phyloP scores from a whole-genome alignment of 352 stramenopile species.

The Globisporangium nunn region DNA sequence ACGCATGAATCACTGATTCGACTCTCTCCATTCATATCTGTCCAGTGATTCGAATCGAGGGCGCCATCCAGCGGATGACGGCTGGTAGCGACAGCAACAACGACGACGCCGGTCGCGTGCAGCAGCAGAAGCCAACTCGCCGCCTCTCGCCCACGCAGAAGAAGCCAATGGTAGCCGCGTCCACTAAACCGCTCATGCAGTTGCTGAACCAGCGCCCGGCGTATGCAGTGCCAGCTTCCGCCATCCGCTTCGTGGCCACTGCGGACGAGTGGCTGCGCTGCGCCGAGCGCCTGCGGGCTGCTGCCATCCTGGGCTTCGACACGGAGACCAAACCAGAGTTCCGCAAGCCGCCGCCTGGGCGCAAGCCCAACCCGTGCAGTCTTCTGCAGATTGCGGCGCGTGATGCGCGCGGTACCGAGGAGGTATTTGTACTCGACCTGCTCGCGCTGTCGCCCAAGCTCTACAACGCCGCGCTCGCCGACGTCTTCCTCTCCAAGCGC shows the following conservation, averaged over 20 bases:
- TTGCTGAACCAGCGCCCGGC: conserved; percentile 47
- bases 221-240: conserved; percentile 37
- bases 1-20: not conserved
- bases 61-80: not conserved
- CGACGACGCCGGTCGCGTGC: not conserved
- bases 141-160: not conserved
- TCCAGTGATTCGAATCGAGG: not conserved
- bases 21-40: not conserved
- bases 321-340: conserved; percentile 69
- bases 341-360: conserved; percentile 14
- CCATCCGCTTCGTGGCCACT: conserved; percentile 45
- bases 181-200: conserved; percentile 22
- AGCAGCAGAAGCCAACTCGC: not conserved
- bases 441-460: conserved; percentile 40
- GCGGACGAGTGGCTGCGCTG: conserved; percentile 45
- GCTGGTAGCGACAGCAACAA: not conserved
- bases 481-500: conserved; percentile 56
- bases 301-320: conserved; percentile 57
- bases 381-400: conserved; percentile 65
- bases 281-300: conserved; percentile 31
- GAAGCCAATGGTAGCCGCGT: not conserved
- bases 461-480: conserved; percentile 52
- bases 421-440: conserved; percentile 74
- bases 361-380: conserved; percentile 33
- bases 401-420: conserved; percentile 34